Percentiles rank a stretch among this genome's conserved stretches.
phyloP scores from a whole-genome alignment of 176 grass and related monocot species.

The Carex scoparia region DNA sequence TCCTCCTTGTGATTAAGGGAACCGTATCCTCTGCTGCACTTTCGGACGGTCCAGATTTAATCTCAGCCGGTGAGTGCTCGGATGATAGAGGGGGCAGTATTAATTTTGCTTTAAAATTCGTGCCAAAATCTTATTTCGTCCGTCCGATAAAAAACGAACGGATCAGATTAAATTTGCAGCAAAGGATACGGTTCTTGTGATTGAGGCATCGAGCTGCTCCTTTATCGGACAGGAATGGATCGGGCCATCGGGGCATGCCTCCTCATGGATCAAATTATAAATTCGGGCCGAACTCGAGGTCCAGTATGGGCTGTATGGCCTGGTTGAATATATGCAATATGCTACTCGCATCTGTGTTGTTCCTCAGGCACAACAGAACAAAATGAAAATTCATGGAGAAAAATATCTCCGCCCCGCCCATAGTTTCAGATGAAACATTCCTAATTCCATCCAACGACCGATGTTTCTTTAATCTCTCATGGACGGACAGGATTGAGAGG shows the following conservation, averaged over 20 bases:
- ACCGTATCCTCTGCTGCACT: no score
- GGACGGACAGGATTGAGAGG: slow-evolving; percentile 1
- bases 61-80: no score
- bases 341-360: background rate
- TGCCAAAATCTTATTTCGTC: no score
- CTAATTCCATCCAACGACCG: slow-evolving; percentile 14
- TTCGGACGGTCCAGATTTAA: no score
- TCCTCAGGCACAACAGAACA: slow-evolving; percentile 3
- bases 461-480: background rate
- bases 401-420: slow-evolving; percentile 12
- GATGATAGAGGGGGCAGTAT: no score
- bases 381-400: background rate
- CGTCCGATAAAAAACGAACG: no score
- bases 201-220: no score
- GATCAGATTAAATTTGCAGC: no score
- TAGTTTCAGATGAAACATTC: background rate
- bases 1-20: no score
- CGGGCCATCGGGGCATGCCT: background rate
- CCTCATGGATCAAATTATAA: background rate
- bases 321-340: background rate
- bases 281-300: background rate
- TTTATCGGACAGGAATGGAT: no score
- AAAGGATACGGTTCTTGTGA: no score
- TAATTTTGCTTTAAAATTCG: no score
- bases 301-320: background rate